Evolutionary conservation across 2,329 filamentous ascomycete genomes (phyloP).

Genomic region (Lecanicillium sp.): DNA sequence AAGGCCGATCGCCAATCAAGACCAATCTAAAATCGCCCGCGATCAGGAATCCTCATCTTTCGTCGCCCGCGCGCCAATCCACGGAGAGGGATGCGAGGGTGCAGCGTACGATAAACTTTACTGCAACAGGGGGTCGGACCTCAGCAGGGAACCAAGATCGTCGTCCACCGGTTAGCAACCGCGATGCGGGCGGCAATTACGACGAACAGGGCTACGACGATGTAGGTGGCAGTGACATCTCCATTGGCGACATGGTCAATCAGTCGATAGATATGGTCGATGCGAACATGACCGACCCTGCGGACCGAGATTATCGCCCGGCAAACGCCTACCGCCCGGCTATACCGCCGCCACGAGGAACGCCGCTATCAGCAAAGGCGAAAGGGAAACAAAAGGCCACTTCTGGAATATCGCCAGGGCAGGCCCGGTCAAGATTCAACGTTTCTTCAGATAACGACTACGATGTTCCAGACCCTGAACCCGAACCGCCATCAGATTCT

Average conservation of each 20-base stretch:
- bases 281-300: conserved; percentile 17
- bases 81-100: conserved; percentile 29
- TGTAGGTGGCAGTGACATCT: conserved; percentile 18
- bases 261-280: conserved; percentile 34
- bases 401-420: background rate
- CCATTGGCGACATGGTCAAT: conserved; percentile 17
- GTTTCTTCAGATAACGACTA: background rate
- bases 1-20: conserved; percentile 54
- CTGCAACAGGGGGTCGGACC: conserved; percentile 29
- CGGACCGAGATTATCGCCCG: conserved; percentile 8
- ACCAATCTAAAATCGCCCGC: conserved; percentile 54
- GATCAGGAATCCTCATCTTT: conserved; percentile 51
- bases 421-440: background rate
- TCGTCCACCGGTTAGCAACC: conserved; percentile 13
- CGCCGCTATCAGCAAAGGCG: conserved; percentile 10
- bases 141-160: background rate
- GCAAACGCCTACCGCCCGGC: conserved; percentile 4
- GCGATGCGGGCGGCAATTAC: conserved; percentile 2
- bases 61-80: conserved; percentile 38
- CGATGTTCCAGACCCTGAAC: conserved; percentile 2
- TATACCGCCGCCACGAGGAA: background rate
- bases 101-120: conserved; percentile 41
- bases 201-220: conserved; percentile 21
- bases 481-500: conserved; percentile 15
- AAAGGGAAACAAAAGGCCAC: conserved; percentile 11